Conservation (phyloP, 2,329 filamentous ascomycete species). For the Endocalyx cinctus region DNA sequence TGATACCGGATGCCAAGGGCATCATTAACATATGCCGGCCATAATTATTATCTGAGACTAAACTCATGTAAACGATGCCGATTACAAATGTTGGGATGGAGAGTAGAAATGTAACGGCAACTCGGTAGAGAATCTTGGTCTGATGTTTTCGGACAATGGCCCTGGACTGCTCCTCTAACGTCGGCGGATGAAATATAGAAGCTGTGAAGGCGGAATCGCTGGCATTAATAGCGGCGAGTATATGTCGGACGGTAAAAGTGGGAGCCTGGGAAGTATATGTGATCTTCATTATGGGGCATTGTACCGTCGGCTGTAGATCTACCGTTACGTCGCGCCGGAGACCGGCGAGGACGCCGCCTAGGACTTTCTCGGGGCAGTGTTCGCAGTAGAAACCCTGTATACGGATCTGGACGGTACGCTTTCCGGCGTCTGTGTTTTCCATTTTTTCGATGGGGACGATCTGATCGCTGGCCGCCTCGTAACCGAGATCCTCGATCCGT, state of each 20-base stretch:
- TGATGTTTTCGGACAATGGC: constrained; percentile 68
- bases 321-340: constrained; percentile 45
- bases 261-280: constrained; percentile 66
- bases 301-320: constrained; percentile 48
- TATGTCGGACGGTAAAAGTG: constrained; percentile 67
- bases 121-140: constrained; percentile 62
- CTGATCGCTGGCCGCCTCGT: constrained; percentile 56
- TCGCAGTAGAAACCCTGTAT: constrained; percentile 72
- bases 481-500: constrained; percentile 59
- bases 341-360: constrained; percentile 49
- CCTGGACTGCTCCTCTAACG: constrained; percentile 75
- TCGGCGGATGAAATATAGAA: constrained; percentile 73
- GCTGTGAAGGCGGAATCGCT: constrained; percentile 63
- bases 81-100: constrained; percentile 82
- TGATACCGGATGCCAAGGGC: constrained; percentile 67
- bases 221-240: constrained; percentile 62
- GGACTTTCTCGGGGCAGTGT: constrained; percentile 61
- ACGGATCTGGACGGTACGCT: constrained; percentile 58
- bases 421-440: constrained; percentile 18
- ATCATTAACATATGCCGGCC: constrained; percentile 64
- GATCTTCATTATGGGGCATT: constrained; percentile 65
- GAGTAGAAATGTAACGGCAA: constrained; percentile 62
- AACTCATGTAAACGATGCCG: constrained; percentile 86
- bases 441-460: constrained; percentile 34
- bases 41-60: constrained; percentile 58